Conservation (phyloP, 176 grass and related monocot genomes). For the Poa pratensis region DNA sequence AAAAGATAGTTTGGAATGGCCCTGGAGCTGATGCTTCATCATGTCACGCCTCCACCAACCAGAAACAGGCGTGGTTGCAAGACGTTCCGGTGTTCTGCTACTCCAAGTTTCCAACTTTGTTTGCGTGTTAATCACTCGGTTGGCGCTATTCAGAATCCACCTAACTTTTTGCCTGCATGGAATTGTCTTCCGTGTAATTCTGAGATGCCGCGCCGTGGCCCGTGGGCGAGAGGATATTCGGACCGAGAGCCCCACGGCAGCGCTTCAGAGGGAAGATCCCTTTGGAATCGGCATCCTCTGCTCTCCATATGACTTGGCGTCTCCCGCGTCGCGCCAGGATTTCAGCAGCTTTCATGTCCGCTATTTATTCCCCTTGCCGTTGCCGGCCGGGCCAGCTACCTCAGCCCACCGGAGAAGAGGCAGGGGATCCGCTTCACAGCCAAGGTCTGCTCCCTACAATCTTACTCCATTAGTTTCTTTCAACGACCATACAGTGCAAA, state of each 20-base stretch:
- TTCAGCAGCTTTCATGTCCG: not conserved
- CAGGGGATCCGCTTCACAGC: conserved; percentile 4
- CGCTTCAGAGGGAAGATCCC: conserved; percentile 53
- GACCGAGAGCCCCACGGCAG: not conserved
- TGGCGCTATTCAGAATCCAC: not conserved
- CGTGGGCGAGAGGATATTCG: conserved; percentile 47
- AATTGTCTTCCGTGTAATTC: conserved; percentile 4
- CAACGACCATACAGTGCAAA: not conserved
- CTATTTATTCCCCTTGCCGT: conserved; percentile 39
- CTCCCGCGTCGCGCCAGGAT: not conserved
- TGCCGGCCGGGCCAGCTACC: not conserved
- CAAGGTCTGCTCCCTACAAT: too few relatives aligned
- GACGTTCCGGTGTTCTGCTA: not conserved
- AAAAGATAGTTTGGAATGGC: too few relatives aligned
- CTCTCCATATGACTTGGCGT: conserved; percentile 51
- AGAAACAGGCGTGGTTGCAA: not conserved
- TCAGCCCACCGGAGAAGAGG: conserved; percentile 19
- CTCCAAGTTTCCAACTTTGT: not conserved
- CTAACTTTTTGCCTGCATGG: not conserved
- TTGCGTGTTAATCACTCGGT: not conserved
- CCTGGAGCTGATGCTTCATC: too few relatives aligned
- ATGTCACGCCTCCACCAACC: not conserved
- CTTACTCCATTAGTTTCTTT: conserved; percentile 2
- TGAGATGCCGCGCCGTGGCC: not conserved
- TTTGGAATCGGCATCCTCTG: conserved; percentile 71